Base-by-base conservation (phyloP, 129 eudicot species). In the Rutidosis leptorrhynchoides region DNA sequence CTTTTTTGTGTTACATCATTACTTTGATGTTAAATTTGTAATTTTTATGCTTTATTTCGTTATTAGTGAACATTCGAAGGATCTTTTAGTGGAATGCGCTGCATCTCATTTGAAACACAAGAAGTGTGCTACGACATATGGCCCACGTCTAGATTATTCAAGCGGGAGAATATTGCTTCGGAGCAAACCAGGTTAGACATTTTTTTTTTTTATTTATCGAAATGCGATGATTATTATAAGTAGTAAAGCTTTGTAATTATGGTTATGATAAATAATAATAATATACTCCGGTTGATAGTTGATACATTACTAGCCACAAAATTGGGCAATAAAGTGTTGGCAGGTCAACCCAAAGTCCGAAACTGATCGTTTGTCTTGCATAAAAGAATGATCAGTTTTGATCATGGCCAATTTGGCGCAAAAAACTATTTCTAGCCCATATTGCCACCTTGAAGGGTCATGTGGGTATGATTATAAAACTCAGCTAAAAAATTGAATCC, bases 111-210 rank as follows among this genome's bases (percentile, higher is more conserved):
- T 93, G 68, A 93, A 79, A 76, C 81, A 89, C 67, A 82, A 89
- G 81, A 84, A 82, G 72, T 62, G 79, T 43, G 69, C 96, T 55
- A 67, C 83, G 16, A 79, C 80, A 46, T 89, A 82, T 73, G 99
- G 96, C 74, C 65, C 90, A 58, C 79, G 88, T 20, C 76, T 93
- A 64, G 76, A 73, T 74, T 88, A 96, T 64, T 84, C 99, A 59
- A 89, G 95, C 42, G 93, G 92, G 71, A 93, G 89, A 69, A 86
- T 93, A 74, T 70, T 93, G 81, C 95, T 93, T 62, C 99, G 86
- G 78, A 93, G 99, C 49, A 77, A 79, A 80, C 99, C 96, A 69
- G 99, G 99, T 93, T n/a, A n/a, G n/a, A n/a, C n/a, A n/a, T n/a
- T n/a, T n/a, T n/a, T n/a, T n/a, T n/a, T n/a, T n/a, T n/a, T n/a